Base-by-base conservation (phyloP, 2,329 filamentous ascomycete species). In the Fonsecaea multimorphosa region DNA sequence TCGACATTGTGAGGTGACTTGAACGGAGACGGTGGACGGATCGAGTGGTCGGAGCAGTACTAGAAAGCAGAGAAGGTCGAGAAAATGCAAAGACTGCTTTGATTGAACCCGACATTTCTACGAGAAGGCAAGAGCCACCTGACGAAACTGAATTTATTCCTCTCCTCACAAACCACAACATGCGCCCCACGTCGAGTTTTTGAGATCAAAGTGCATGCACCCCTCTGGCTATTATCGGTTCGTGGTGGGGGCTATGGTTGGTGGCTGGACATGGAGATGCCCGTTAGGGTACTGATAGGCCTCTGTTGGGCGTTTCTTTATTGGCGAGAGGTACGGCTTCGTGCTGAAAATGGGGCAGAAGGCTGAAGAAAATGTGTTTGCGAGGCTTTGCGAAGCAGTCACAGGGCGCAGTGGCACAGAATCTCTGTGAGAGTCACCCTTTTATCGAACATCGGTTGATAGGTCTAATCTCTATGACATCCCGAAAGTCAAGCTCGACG, bases 1-100 rank as follows among this genome's bases (percentile, higher is more conserved):
- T 90, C 64, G 88, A 73, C 74, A 74, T 76, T 57, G 56, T 71
- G 62, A 61, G n/a, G 7, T 57, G 54, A 11, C 56, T 64, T 19
- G 46, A 60, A 31, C 67, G 64, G 31, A 71, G 67, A 24, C 52
- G 16, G 59, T 65, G 67, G 11, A 56, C 16, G 34, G 52, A 58
- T 59, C 46, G 65, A 24, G 61, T 44, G 2, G 53, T 38, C 46
- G 64, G 55, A 61, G 58, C 57, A 61, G 64, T 64, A 27, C 38
- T 63, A 27, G 53, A 60, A 14, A 46, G 58, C 14, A 63, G 34
- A 61, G 61, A 52, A 44, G 52, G 55, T 46, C 55, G 64, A 46
- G 64, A 38, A 36, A 65, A 46, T 22, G 62, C 59, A 27, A 67
- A 46, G 46, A 67, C 34, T 40, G 36, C 57, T 51, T 52, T 65